Conservation (phyloP, 2,329 filamentous ascomycete species). For the Ustulina deusta region DNA sequence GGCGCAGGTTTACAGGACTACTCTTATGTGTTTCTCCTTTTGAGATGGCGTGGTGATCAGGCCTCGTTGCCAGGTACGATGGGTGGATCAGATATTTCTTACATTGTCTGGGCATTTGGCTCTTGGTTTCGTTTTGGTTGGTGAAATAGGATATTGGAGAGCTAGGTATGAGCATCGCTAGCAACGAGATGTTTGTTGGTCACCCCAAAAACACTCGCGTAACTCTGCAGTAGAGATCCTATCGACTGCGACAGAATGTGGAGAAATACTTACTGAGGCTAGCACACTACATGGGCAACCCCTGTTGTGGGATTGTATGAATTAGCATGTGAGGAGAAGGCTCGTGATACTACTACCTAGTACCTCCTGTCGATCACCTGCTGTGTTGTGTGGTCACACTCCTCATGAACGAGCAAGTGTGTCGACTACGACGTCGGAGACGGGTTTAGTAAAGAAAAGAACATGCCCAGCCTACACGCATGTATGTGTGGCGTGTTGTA, state of each 20-base stretch:
- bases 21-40: conserved; percentile 6
- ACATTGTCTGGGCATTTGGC: background rate
- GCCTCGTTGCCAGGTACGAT: conserved; percentile 2
- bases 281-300: conserved; percentile 12
- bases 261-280: conserved; percentile 12
- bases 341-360: conserved; percentile 37
- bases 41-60: background rate
- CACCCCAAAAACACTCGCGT: background rate
- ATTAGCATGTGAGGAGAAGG: conserved; percentile 6
- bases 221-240: background rate
- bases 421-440: conserved; percentile 3
- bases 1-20: conserved; percentile 19
- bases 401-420: background rate
- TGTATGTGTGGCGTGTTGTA: background rate
- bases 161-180: background rate
- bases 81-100: background rate
- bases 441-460: background rate
- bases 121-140: background rate
- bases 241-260: background rate
- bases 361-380: conserved; percentile 29
- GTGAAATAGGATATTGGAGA: conserved; percentile 17
- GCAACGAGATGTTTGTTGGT: conserved; percentile 6
- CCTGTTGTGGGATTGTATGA: background rate
- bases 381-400: conserved; percentile 26
- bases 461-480: conserved; percentile 4